Evolutionary conservation across 2,329 filamentous ascomycete species (phyloP).

Genomic region (Paraphaeosphaeria minitans): DNA sequence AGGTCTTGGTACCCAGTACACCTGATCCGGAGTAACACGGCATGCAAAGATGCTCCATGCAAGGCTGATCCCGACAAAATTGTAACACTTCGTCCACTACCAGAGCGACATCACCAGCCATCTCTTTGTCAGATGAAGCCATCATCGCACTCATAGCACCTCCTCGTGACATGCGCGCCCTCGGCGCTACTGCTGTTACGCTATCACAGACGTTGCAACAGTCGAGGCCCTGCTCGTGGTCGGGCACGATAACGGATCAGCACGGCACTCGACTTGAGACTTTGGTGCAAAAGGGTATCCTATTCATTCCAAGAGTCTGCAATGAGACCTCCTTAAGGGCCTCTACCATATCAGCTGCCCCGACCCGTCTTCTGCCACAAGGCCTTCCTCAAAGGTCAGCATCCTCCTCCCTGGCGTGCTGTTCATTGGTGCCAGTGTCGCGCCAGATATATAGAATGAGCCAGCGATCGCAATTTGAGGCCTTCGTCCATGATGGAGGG

Average conservation of each 20-base stretch:
- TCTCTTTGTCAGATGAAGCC: neutral
- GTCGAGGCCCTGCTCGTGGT: neutral
- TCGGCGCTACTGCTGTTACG: neutral
- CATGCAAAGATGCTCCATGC: too few relatives aligned
- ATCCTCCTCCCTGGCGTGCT: neutral
- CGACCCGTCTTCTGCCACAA: neutral
- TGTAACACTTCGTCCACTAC: too few relatives aligned
- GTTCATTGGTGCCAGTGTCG: constrained; percentile 7
- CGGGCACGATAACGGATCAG: neutral
- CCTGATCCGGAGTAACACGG: too few relatives aligned
- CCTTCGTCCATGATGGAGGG: constrained; percentile 19
- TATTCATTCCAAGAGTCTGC: neutral
- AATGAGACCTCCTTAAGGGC: neutral
- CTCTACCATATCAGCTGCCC: neutral
- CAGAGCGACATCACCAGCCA: neutral
- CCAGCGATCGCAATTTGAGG: constrained; percentile 2
- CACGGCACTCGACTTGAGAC: neutral
- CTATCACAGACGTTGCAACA: neutral
- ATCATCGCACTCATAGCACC: neutral
- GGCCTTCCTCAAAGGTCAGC: constrained; percentile 3
- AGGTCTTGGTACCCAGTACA: too few relatives aligned
- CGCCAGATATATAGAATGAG: neutral
- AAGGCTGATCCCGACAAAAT: too few relatives aligned
- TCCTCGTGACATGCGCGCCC: neutral
- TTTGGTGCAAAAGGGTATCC: neutral